Conservation (phyloP, 345 rosid genomes). For the Geranium brycei region DNA sequence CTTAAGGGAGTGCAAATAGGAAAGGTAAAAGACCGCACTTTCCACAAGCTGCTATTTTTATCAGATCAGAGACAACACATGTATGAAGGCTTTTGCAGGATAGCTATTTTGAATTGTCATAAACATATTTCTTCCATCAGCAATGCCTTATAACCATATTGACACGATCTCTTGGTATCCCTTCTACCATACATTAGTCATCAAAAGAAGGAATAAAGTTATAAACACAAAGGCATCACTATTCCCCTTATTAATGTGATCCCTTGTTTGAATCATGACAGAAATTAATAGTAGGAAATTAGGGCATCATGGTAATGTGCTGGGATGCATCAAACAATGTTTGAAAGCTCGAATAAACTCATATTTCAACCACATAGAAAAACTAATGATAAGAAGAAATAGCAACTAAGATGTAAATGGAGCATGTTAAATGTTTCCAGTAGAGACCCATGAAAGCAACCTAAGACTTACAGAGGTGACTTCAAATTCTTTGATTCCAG, state of each 20-base stretch:
- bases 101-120: not conserved
- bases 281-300: not conserved
- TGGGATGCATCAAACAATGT: not conserved
- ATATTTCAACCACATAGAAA: not conserved
- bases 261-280: not conserved
- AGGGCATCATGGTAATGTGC: not conserved
- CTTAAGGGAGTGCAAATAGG: not conserved
- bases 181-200: not conserved
- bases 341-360: not conserved
- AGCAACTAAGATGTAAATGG: not conserved
- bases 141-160: too few species aligned
- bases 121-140: too few species aligned
- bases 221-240: not conserved
- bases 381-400: not conserved
- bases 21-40: not conserved
- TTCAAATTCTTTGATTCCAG: slow-evolving; percentile 47
- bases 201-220: not conserved
- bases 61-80: too few species aligned
- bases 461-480: slow-evolving; percentile 50
- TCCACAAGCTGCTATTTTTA: not conserved
- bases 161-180: not conserved
- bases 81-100: not conserved
- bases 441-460: not conserved
- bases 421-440: not conserved
- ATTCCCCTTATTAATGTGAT: not conserved